phyloP scores from a whole-genome alignment of 441 rosid genomes.

The Lepidium campestre region DNA sequence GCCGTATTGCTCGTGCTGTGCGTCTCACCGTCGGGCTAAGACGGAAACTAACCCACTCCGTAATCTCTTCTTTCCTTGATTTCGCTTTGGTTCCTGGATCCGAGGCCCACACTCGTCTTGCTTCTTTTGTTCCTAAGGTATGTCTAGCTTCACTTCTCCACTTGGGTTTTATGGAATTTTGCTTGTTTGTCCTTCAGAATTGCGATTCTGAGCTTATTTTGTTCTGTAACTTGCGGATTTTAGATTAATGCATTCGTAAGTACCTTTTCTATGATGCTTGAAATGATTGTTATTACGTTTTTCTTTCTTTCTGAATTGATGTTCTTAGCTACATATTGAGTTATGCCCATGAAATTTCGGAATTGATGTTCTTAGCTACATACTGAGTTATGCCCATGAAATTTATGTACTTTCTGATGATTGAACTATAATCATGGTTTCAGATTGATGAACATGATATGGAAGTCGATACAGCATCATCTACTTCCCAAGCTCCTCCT shows the following conservation, averaged over 20 bases:
- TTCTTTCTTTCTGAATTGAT: neutral
- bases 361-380: neutral
- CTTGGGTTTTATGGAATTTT: neutral
- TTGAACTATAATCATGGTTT: neutral
- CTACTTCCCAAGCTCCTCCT: conserved; percentile 27
- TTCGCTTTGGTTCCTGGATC: conserved; percentile 38
- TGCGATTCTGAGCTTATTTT: neutral
- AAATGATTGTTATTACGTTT: neutral
- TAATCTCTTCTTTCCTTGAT: conserved; percentile 42
- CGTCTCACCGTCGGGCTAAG: conserved; percentile 44
- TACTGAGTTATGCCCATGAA: no score
- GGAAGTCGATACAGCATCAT: conserved; percentile 54
- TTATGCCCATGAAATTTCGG: neutral
- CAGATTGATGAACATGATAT: conserved; percentile 48
- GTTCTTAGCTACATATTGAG: neutral
- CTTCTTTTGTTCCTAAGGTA: conserved; percentile 42
- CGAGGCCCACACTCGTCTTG: conserved; percentile 36
- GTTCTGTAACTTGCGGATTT: neutral
- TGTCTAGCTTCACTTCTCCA: neutral
- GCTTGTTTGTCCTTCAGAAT: no score
- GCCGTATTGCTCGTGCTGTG: conserved; percentile 45
- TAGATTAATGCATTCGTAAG: neutral
- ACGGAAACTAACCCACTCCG: conserved; percentile 33
- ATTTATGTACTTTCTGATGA: neutral
- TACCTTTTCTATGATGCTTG: neutral